These are phyloP conservation scores for Misopates orontium DNA, from an alignment of 257 asterid species.

Conservation along the genomic window DNA sequence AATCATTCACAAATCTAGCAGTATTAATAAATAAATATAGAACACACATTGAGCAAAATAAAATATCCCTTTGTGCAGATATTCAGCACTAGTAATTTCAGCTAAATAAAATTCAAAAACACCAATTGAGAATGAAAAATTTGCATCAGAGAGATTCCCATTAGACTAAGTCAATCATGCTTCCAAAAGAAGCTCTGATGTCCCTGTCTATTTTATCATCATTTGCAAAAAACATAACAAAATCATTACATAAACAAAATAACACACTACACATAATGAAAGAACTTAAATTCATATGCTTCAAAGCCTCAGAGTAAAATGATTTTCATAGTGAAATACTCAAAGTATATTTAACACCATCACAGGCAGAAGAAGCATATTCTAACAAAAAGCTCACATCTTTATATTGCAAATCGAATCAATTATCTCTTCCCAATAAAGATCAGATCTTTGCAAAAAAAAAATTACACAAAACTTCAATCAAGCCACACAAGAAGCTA, in stretches of 20 bases:
- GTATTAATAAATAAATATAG: no score
- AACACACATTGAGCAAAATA: no score
- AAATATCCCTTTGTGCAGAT: no score
- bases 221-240: slow-evolving; percentile 30
- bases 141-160: slow-evolving; percentile 88
- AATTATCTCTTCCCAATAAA: neutral
- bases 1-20: neutral
- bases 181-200: slow-evolving; percentile 50
- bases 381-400: neutral
- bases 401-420: neutral
- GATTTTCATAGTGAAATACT: slow-evolving; percentile 44
- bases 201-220: slow-evolving; percentile 77
- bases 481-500: no score
- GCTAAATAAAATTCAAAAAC: neutral
- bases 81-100: no score
- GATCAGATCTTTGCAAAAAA: neutral
- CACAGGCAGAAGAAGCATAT: slow-evolving; percentile 35
- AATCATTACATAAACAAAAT: neutral
- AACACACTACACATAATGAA: neutral
- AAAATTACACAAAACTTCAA: neutral
- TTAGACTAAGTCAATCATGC: slow-evolving; percentile 53
- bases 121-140: slow-evolving; percentile 9
- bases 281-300: neutral
- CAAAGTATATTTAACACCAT: slow-evolving; percentile 72
- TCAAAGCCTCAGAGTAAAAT: slow-evolving; percentile 45